These are phyloP conservation scores for Sesbania bispinosa DNA, from an alignment of 306 rosid species.

Conservation along the genomic window DNA sequence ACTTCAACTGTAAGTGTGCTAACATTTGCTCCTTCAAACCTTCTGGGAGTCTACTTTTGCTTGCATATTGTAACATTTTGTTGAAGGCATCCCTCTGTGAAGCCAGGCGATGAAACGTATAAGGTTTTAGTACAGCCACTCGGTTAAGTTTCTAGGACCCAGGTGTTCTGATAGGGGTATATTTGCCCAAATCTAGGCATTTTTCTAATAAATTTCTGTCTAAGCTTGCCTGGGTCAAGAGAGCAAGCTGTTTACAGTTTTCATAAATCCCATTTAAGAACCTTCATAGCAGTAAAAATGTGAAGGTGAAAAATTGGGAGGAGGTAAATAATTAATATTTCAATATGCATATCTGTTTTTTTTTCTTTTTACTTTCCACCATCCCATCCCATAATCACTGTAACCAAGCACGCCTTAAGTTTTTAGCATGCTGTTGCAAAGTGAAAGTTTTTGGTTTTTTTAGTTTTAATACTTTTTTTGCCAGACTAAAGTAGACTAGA, in stretches of 20 bases:
- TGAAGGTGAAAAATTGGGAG: too few species aligned
- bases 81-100: slow-evolving; percentile 68
- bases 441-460: neutral
- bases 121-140: slow-evolving; percentile 4
- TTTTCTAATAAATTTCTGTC: neutral
- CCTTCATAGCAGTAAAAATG: neutral
- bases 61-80: slow-evolving; percentile 62
- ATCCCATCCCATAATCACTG: neutral
- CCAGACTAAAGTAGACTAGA: neutral
- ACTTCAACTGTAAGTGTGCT: slow-evolving; percentile 81
- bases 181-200: neutral
- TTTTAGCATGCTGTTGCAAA: neutral
- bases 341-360: too few species aligned
- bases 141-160: neutral
- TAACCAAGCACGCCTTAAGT: neutral
- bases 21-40: slow-evolving; percentile 79
- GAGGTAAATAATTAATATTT: too few species aligned
- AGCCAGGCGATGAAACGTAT: slow-evolving; percentile 9
- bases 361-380: too few species aligned
- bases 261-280: neutral
- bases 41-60: slow-evolving; percentile 74
- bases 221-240: neutral
- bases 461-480: neutral
- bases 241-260: neutral
- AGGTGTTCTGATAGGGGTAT: neutral